Evolutionary conservation across 2,329 filamentous ascomycete genomes (phyloP), one percentile per base, ranked within the genome.

Genomic region (Biscogniauxia marginata): DNA sequence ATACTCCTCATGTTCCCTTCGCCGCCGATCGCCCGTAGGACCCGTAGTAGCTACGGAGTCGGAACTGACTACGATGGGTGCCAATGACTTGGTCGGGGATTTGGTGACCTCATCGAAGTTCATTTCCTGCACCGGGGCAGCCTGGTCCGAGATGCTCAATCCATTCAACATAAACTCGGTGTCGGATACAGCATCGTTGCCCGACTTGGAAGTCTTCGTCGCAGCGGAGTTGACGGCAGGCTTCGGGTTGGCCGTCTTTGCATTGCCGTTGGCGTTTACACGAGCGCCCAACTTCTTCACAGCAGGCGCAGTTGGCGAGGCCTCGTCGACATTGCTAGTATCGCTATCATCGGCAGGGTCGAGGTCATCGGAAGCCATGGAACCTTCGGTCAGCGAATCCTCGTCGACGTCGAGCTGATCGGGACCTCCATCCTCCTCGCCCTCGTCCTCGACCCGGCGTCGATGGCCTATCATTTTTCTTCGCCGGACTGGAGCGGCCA

Each of bases 1-100:
- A 76, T 96, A 96, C 69, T 96, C 91, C 62, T 96, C 92, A 67
- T 96, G 91, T 69, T 97, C 93, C 64, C 89, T 86, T 62, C 90
- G 86, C 72, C 90, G 87, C 63, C 85, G 82, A 61, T 95, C 89
- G 52, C 83, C 82, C 56, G 84, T 77, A 30, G 83, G 80, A 67
- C 87, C 73, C n/a, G 74, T 73, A 49, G 74, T 72, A 20, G 72
- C 47, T 47, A 74, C 76, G 23, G 79, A 77, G 50, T 76, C 75
- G 8, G 81, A 84, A 71, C 80, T 83, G 57, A 84, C 81, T 18
- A 84, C 74, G 55, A 84, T 75, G 45, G 82, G 82, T 19, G 77
- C 79, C 16, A 74, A 67, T 7, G 76, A 71, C 63, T 76, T 79
- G 48, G 74, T 65, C 11, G 74, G 69, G 25, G 75, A 71, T 46